Evolutionary conservation across 331 rosid genomes (phyloP).

Genomic region (Quercus phellos): DNA sequence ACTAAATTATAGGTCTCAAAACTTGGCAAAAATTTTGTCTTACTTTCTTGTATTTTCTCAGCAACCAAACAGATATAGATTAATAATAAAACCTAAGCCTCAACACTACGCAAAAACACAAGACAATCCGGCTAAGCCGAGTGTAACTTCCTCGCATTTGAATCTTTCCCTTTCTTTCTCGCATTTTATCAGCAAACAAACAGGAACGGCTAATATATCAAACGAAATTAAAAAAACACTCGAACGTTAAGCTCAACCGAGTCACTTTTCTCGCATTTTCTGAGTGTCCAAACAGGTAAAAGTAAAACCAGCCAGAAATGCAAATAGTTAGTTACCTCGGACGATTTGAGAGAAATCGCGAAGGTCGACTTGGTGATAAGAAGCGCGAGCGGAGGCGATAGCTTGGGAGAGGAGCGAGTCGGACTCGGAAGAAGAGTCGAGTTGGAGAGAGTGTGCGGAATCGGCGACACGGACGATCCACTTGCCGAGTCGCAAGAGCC

Average conservation of each 20-base stretch:
- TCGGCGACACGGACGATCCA: slow-evolving; percentile 87
- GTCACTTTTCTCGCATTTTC: neutral
- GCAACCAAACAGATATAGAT: too few relatives aligned
- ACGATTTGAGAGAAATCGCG: slow-evolving; percentile 42
- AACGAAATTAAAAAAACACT: neutral
- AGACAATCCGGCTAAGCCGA: neutral
- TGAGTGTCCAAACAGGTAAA: neutral
- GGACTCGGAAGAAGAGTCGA: slow-evolving; percentile 36
- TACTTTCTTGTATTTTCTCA: too few relatives aligned
- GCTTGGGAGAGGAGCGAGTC: slow-evolving; percentile 56
- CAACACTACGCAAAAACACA: neutral
- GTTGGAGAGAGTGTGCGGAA: slow-evolving; percentile 48
- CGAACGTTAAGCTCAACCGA: slow-evolving; percentile 9
- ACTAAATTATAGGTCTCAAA: too few relatives aligned
- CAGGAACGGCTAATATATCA: neutral
- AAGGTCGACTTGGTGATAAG: slow-evolving; percentile 49
- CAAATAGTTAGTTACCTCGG: slow-evolving; percentile 20
- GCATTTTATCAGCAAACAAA: slow-evolving; percentile 1
- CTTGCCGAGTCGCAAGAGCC: slow-evolving; percentile 50
- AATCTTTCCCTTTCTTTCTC: slow-evolving; percentile 1
- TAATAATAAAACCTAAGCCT: too few relatives aligned
- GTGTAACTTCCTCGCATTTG: too few relatives aligned
- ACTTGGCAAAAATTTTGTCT: too few relatives aligned
- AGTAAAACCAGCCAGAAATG: neutral
- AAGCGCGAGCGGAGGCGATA: slow-evolving; percentile 63